A percentile compares a stretch with the other conserved stretches of the same genome.
Evolutionary conservation across 768 basidiomycete genomes (phyloP).

Genomic region (Ephemerocybe angulata): DNA sequence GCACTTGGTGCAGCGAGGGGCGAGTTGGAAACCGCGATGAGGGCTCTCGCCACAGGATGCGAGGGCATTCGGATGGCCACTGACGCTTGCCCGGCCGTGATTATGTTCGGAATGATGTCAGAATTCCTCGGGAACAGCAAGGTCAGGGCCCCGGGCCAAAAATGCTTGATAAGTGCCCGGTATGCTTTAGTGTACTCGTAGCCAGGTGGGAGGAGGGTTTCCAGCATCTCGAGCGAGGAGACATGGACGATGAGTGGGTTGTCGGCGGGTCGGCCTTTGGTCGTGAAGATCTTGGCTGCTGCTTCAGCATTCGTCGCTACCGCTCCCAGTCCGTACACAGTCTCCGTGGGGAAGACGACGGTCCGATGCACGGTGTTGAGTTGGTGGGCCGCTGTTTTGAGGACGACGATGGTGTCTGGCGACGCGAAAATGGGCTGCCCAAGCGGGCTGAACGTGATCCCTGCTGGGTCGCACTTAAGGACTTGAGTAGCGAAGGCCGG

Average conservation of each 20-base stretch:
- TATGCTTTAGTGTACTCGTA: constrained; percentile 67
- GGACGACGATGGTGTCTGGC: constrained; percentile 46
- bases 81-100: constrained; percentile 76
- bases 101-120: constrained; percentile 58
- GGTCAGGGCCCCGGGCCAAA: constrained; percentile 96
- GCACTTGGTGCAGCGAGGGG: constrained; percentile 95
- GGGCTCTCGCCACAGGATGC: constrained; percentile 86
- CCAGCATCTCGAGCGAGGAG: constrained; percentile 80
- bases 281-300: constrained; percentile 70
- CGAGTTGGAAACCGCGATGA: constrained; percentile 68
- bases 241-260: constrained; percentile 98
- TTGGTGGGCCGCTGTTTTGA: constrained; percentile 53
- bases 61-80: constrained; percentile 94
- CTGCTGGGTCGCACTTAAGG: constrained; percentile 58
- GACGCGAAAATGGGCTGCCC: constrained; percentile 49
- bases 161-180: constrained; percentile 67
- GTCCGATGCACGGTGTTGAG: constrained; percentile 47
- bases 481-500: constrained; percentile 34
- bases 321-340: constrained; percentile 97
- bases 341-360: constrained; percentile 95
- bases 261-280: constrained; percentile 90
- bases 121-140: constrained; percentile 81
- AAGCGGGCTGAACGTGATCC: constrained; percentile 52
- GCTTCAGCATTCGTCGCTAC: constrained; percentile 66
- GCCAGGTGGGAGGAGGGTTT: constrained; percentile 60